Conservation (phyloP, 2,329 filamentous ascomycete species). For the Neofusicoccum sp. region DNA sequence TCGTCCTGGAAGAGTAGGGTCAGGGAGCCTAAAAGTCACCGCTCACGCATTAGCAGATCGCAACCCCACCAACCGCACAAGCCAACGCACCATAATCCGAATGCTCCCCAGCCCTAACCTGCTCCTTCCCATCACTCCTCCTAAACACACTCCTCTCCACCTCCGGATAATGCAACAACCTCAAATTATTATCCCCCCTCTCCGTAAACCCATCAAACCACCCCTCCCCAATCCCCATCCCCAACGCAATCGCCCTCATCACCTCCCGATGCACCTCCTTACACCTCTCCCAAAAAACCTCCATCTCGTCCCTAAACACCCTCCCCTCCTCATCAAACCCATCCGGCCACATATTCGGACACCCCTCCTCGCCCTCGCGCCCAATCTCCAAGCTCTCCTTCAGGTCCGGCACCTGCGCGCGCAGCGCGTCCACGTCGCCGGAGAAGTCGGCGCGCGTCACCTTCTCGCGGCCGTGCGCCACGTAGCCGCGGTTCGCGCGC, state of each 20-base stretch:
- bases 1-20: constrained; percentile 49
- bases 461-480: constrained; percentile 45
- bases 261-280: constrained; percentile 72
- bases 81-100: constrained; percentile 57
- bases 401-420: constrained; percentile 39
- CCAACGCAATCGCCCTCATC: constrained; percentile 83
- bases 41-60: neutral
- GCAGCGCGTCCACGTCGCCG: constrained; percentile 35
- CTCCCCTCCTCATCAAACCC: constrained; percentile 53
- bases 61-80: neutral
- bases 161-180: constrained; percentile 74
- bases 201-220: constrained; percentile 79
- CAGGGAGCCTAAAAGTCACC: constrained; percentile 38
- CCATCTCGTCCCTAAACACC: constrained; percentile 70
- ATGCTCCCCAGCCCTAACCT: constrained; percentile 76
- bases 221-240: constrained; percentile 65
- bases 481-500: constrained; percentile 50
- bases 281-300: constrained; percentile 71
- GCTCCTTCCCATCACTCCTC: constrained; percentile 65
- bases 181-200: constrained; percentile 51
- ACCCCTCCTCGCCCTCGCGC: constrained; percentile 56
- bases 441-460: constrained; percentile 36
- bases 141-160: constrained; percentile 65
- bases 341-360: constrained; percentile 77
- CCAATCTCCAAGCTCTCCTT: constrained; percentile 65